Base-by-base conservation (phyloP, 345 rosid species). In the Pistacia atlantica region DNA sequence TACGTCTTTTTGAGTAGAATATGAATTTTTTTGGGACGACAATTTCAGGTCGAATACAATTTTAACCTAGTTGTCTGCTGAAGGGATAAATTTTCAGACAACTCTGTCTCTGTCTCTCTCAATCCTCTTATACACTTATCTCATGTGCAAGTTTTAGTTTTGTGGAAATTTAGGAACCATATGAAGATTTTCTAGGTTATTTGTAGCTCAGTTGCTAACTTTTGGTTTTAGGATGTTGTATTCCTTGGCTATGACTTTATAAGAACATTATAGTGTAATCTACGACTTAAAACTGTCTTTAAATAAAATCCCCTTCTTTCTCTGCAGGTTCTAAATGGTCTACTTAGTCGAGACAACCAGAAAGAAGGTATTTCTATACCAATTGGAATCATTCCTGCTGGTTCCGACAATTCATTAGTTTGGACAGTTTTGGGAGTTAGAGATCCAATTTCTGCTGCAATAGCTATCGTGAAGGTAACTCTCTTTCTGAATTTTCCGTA, bases 371-470 rank as follows among this genome's bases (percentile, higher is more conserved):
- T 96, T 81, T 92, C 98, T 68, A 92, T 96, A 81, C 99, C 98
- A n/a, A 88, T 96, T 85, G 99, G 99, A 79, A 93, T 96, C 73
- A 93, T 93, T 80, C 99, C 99, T 55, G 99, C 98, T 75, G 99
- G 99, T 69, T 96, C 99, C 45, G 98, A 96, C 82, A 96, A 96
- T 88, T 96, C 99, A 49, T 88, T 96, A 54, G 95, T 92, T 84
- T 96, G 97, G 99, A 96, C 97, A 77, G 99, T 96, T 75, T 87
- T 96, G 78, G 98, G 99, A 75, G 97, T 93, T 70, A 86, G 97
- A 84, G 99, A 96, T 88, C 98, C 99, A 67, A 83, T 92, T 76
- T 92, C 98, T 77, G 98, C 99, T 79, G 95, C 99, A n/a, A 79
- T 93, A 63, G 84, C 99, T 72, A 96, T 96, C 55, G 95, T 96